A percentile compares a stretch with the other conserved stretches of the same genome.
Conservation (phyloP, 139 green algal genomes). For the Chlorella ohadii region DNA sequence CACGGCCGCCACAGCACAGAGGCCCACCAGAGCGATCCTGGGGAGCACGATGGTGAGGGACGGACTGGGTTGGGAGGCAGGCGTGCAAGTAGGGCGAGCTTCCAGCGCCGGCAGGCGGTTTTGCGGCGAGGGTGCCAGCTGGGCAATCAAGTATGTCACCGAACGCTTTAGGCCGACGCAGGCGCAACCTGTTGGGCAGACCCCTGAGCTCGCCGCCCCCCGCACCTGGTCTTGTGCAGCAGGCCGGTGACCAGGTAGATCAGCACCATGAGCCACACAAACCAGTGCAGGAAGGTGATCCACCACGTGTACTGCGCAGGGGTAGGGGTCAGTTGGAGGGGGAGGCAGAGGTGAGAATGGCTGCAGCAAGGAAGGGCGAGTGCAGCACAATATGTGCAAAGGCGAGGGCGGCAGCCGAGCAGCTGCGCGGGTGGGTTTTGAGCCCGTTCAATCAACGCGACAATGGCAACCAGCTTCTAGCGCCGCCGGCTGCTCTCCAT, state of each 20-base stretch:
- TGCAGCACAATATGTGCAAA: too few species aligned
- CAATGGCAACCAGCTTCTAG: too few species aligned
- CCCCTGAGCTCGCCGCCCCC: not conserved
- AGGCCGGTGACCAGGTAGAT: not conserved
- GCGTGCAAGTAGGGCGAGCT: too few species aligned
- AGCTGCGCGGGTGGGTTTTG: too few species aligned
- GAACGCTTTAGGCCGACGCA: too few species aligned
- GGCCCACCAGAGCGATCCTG: conserved; percentile 3
- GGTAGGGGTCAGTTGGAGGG: not conserved
- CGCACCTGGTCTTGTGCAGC: conserved; percentile 25
- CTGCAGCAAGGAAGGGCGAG: not conserved
- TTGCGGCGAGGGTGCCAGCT: too few species aligned
- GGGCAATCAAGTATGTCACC: too few species aligned
- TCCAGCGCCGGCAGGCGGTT: too few species aligned
- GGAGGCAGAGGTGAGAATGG: not conserved
- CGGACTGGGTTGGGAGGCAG: too few species aligned
- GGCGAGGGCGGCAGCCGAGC: not conserved
- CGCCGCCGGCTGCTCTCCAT: too few species aligned
- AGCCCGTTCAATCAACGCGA: too few species aligned
- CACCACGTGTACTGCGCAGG: conserved; percentile 13
- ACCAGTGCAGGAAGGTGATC: conserved; percentile 39
- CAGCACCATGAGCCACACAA: conserved; percentile 32
- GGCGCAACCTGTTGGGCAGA: not conserved
- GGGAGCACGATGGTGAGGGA: too few species aligned
- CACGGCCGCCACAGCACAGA: conserved; percentile 17